These are phyloP conservation scores for Serendipita indica DNA, from an alignment of 768 basidiomycete genomes.

Conservation along the genomic window DNA sequence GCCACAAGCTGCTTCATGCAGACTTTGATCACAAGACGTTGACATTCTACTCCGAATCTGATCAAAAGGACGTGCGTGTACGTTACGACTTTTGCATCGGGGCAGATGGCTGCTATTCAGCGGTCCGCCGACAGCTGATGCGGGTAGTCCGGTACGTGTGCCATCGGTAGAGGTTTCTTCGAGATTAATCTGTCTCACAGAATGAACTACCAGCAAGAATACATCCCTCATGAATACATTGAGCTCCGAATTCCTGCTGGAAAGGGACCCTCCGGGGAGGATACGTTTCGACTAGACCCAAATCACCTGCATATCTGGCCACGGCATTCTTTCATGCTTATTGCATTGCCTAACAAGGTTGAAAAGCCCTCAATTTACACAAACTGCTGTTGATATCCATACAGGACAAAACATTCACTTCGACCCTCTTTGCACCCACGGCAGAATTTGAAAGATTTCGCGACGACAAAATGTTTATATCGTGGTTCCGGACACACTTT, in stretches of 20 bases:
- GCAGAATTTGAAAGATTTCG: slow-evolving; percentile 53
- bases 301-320: slow-evolving; percentile 99
- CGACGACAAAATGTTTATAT: slow-evolving; percentile 35
- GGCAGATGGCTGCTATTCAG: slow-evolving; percentile 87
- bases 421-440: slow-evolving; percentile 86
- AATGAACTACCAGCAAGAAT: slow-evolving; percentile 90
- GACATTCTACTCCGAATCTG: slow-evolving; percentile 31
- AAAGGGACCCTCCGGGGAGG: slow-evolving; percentile 39
- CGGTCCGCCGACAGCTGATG: slow-evolving; percentile 90
- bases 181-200: slow-evolving; percentile 22
- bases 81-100: slow-evolving; percentile 74
- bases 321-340: slow-evolving; percentile 97
- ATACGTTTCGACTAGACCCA: slow-evolving; percentile 74
- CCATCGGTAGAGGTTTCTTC: slow-evolving; percentile 14
- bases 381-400: background rate
- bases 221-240: slow-evolving; percentile 90
- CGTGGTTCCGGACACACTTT: slow-evolving; percentile 76
- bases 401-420: slow-evolving; percentile 94
- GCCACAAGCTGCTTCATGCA: slow-evolving; percentile 60
- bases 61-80: slow-evolving; percentile 28
- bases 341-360: slow-evolving; percentile 95
- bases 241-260: slow-evolving; percentile 90
- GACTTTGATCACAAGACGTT: slow-evolving; percentile 58
- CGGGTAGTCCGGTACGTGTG: slow-evolving; percentile 64
- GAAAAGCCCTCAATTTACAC: slow-evolving; percentile 20